Conservation (phyloP, 345 rosid species). For the Syzygium jambos region DNA sequence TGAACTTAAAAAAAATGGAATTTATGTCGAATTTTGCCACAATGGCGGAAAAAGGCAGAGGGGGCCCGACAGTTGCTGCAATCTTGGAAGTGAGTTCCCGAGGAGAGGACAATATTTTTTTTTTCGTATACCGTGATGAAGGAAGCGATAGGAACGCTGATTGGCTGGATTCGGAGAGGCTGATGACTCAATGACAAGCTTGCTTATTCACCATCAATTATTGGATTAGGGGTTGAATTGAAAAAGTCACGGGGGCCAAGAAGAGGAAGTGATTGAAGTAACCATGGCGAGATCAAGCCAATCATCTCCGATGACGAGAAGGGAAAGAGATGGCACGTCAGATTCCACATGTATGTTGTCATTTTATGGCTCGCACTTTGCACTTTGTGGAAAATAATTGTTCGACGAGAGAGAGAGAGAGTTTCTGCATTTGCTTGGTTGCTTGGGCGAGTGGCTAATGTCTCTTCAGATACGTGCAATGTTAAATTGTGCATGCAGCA, state of each 20-base stretch:
- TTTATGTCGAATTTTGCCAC: background rate
- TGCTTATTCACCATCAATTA: background rate
- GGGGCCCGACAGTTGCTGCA: background rate
- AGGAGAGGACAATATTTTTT: background rate
- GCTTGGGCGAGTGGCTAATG: background rate
- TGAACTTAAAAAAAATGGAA: background rate
- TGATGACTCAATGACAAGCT: background rate
- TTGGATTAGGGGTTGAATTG: background rate
- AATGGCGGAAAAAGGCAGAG: background rate
- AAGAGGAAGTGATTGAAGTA: background rate
- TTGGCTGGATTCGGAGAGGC: background rate
- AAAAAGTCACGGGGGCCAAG: background rate
- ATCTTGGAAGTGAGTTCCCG: background rate
- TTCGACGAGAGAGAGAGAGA: no score
- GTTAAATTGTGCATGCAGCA: background rate
- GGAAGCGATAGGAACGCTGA: background rate
- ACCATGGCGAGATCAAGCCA: background rate
- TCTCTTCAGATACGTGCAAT: background rate
- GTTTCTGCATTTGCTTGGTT: background rate
- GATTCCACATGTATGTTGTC: background rate
- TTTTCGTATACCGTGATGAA: background rate
- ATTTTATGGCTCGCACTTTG: background rate
- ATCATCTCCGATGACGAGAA: background rate
- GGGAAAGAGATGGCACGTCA: background rate
- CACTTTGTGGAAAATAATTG: background rate